These are phyloP conservation scores for Picochlorum sp. DNA, from an alignment of 139 green algal genomes.

Conservation along the genomic window DNA sequence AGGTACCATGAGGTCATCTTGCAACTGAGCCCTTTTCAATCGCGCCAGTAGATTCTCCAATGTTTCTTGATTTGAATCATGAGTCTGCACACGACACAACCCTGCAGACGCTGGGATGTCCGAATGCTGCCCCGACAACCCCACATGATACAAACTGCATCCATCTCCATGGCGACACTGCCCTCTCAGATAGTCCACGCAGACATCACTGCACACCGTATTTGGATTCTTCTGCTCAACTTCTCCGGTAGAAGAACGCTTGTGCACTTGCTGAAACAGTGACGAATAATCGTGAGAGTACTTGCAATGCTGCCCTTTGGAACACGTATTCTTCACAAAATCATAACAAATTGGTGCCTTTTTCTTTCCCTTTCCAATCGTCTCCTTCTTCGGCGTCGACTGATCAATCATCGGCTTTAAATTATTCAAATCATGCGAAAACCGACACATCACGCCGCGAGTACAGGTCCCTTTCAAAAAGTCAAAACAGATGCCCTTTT, in stretches of 20 bases:
- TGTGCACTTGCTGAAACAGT: slow-evolving; percentile 14
- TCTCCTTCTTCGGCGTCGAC: not conserved
- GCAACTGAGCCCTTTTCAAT: not conserved
- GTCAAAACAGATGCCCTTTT: slow-evolving; percentile 87
- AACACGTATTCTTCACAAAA: slow-evolving; percentile 74
- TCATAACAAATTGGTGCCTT: slow-evolving; percentile 75
- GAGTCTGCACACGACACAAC: not conserved
- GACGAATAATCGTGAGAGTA: slow-evolving; percentile 73
- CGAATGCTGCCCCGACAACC: not conserved
- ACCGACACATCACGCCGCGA: slow-evolving; percentile 72
- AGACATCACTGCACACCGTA: slow-evolving; percentile 5
- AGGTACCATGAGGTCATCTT: not conserved
- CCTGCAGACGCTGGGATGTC: not conserved
- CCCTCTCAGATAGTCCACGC: slow-evolving; percentile 20
- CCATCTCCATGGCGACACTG: slow-evolving; percentile 4
- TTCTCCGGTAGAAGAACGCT: not conserved
- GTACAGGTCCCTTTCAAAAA: slow-evolving; percentile 72
- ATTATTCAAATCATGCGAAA: slow-evolving; percentile 73
- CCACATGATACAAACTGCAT: slow-evolving; percentile 11
- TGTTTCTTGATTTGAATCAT: not conserved
- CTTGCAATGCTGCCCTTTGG: slow-evolving; percentile 53
- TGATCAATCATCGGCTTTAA: slow-evolving; percentile 23
- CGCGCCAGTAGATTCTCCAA: not conserved
- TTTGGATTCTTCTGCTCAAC: not conserved
- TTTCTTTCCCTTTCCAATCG: not conserved